phyloP scores from a whole-genome alignment of 495 filamentous ascomycete species.

The Melanomma pulvis-pyrius region DNA sequence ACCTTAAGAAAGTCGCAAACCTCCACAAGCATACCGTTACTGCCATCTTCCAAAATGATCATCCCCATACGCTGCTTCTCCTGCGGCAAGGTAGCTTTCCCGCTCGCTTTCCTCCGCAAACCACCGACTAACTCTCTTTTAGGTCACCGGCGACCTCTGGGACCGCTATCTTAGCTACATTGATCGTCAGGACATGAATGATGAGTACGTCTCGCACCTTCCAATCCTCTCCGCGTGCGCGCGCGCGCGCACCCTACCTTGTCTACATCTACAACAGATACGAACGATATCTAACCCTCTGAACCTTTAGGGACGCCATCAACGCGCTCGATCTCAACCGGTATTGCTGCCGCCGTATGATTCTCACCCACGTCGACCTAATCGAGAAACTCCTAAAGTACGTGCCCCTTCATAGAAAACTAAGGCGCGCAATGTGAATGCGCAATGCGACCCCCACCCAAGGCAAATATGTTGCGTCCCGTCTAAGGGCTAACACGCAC shows the following conservation, averaged over 20 bases:
- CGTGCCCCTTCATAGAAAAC: slow-evolving; percentile 31
- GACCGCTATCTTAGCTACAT: slow-evolving; percentile 87
- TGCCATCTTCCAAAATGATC: slow-evolving; percentile 67
- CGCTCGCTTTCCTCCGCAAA: neutral
- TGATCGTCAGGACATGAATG: slow-evolving; percentile 67
- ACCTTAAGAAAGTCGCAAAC: neutral
- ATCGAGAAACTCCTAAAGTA: slow-evolving; percentile 98
- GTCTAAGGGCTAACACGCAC: slow-evolving; percentile 8
- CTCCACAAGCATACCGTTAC: neutral
- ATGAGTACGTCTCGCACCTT: slow-evolving; percentile 68
- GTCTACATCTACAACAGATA: neutral
- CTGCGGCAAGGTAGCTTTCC: slow-evolving; percentile 79
- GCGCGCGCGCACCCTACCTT: too few species aligned
- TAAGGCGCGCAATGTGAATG: neutral
- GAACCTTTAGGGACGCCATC: slow-evolving; percentile 75
- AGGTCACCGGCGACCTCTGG: slow-evolving; percentile 98
- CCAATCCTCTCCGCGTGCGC: too few species aligned
- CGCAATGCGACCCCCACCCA: neutral
- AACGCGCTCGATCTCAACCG: slow-evolving; percentile 88
- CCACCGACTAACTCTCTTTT: slow-evolving; percentile 5
- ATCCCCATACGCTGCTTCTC: slow-evolving; percentile 98
- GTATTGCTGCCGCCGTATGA: slow-evolving; percentile 97
- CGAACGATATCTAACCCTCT: slow-evolving; percentile 12
- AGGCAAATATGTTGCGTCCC: neutral
- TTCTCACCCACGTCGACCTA: slow-evolving; percentile 99